Conservation (phyloP, 202 grass and related monocot species). For the Eragrostis tef region DNA sequence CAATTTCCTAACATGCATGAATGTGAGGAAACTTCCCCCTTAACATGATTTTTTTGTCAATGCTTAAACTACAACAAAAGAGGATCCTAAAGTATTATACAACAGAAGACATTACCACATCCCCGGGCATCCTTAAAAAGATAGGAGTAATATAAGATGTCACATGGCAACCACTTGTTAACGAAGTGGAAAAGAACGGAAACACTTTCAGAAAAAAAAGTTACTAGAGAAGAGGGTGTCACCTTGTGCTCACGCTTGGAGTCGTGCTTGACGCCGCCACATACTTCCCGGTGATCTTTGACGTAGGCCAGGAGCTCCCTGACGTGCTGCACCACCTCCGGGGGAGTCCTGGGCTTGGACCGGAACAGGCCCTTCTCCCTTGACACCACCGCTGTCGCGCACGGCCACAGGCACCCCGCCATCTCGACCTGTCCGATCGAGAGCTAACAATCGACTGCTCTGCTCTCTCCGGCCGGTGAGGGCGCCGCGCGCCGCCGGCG, state of each 20-base stretch:
- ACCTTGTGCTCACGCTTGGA: slow-evolving; percentile 46
- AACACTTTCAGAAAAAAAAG: not conserved
- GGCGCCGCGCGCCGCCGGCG: too few relatives aligned
- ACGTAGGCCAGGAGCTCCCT: slow-evolving; percentile 40
- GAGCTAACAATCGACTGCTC: too few relatives aligned
- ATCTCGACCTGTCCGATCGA: not conserved
- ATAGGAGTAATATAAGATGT: too few relatives aligned
- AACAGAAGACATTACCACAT: too few relatives aligned
- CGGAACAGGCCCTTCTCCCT: slow-evolving; percentile 38
- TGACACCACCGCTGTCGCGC: not conserved
- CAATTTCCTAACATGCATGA: too few relatives aligned
- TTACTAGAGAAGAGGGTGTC: not conserved
- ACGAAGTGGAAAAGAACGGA: not conserved
- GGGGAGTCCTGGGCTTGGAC: slow-evolving; percentile 29
- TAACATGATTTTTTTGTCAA: too few relatives aligned
- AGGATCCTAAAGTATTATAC: too few relatives aligned
- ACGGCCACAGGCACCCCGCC: slow-evolving; percentile 8
- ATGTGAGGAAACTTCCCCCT: too few relatives aligned
- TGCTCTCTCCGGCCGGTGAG: too few relatives aligned
- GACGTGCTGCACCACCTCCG: slow-evolving; percentile 43
- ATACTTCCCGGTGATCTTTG: not conserved
- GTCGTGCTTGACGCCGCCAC: slow-evolving; percentile 1
- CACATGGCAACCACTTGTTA: too few relatives aligned
- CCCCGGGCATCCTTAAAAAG: too few relatives aligned
- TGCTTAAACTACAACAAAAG: too few relatives aligned